These are phyloP conservation scores for Abrus precatorius DNA, from an alignment of 306 rosid species.

Conservation along the genomic window DNA sequence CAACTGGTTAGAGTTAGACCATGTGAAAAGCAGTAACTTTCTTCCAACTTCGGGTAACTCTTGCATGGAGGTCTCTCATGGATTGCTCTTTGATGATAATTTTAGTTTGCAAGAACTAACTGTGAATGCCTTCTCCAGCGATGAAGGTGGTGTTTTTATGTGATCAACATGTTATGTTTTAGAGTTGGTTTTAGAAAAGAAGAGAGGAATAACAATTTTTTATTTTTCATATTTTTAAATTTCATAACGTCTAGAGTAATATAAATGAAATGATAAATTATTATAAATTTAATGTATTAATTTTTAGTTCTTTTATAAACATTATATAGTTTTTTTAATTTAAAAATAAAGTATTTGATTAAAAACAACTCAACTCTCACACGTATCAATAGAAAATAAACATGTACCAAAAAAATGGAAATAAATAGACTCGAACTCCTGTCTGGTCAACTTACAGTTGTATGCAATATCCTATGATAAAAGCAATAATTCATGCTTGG, in stretches of 20 bases:
- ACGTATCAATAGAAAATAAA: neutral
- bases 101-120: slow-evolving; percentile 35
- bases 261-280: too few relatives aligned
- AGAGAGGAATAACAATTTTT: too few relatives aligned
- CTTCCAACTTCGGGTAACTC: slow-evolving; percentile 14
- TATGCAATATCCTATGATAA: neutral
- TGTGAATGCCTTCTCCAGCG: slow-evolving; percentile 23
- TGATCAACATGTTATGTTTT: neutral
- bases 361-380: too few relatives aligned
- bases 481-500: slow-evolving; percentile 24
- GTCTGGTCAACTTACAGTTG: slow-evolving; percentile 6
- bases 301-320: too few relatives aligned
- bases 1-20: neutral
- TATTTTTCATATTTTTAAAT: too few relatives aligned
- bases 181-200: too few relatives aligned
- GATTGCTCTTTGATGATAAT: slow-evolving; percentile 38
- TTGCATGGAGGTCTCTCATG: slow-evolving; percentile 38
- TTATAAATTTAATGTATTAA: too few relatives aligned
- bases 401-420: too few relatives aligned
- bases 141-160: slow-evolving; percentile 27
- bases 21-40: neutral
- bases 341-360: too few relatives aligned
- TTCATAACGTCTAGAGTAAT: too few relatives aligned
- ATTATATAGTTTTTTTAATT: too few relatives aligned
- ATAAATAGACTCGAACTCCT: neutral